These are phyloP conservation scores for Leptographium wingfieldii DNA, from an alignment of 2,329 filamentous ascomycete species.

Conservation along the genomic window DNA sequence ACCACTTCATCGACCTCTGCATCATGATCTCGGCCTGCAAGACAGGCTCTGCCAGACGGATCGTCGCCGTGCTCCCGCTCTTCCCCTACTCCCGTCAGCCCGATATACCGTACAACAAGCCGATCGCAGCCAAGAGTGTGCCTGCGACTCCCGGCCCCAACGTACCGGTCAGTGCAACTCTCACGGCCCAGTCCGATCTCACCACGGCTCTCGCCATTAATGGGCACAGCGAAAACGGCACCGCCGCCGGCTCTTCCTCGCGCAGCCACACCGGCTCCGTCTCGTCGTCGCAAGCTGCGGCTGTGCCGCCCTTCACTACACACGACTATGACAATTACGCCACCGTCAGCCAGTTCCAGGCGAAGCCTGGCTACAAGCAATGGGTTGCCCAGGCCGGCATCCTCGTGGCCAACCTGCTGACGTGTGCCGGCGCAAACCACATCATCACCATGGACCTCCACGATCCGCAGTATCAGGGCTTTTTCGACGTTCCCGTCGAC, in stretches of 20 bases:
- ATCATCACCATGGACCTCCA: conserved; percentile 93
- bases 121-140: conserved; percentile 35
- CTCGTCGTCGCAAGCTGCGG: conserved; percentile 18
- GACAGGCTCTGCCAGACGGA: conserved; percentile 65
- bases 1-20: conserved; percentile 89
- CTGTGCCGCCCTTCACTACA: conserved; percentile 40
- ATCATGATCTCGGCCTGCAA: conserved; percentile 99
- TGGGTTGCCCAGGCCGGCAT: conserved; percentile 98
- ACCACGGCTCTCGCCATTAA: conserved; percentile 62
- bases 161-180: conserved; percentile 50
- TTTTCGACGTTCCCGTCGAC: conserved; percentile 97
- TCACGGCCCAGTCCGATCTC: conserved; percentile 58
- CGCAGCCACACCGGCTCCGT: conserved; percentile 25
- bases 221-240: conserved; percentile 27
- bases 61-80: conserved; percentile 86
- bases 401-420: conserved; percentile 84
- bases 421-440: conserved; percentile 90
- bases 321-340: conserved; percentile 52
- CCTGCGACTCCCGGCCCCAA: conserved; percentile 73
- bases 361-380: conserved; percentile 90
- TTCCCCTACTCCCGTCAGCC: conserved; percentile 97
- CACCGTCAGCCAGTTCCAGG: conserved; percentile 48
- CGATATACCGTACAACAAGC: conserved; percentile 93
- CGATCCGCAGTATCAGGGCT: conserved; percentile 94
- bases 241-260: conserved; percentile 16